A percentile compares a stretch with the other conserved stretches of the same genome.
phyloP scores from a whole-genome alignment of 768 basidiomycete genomes.

The Trametes cubensis region DNA sequence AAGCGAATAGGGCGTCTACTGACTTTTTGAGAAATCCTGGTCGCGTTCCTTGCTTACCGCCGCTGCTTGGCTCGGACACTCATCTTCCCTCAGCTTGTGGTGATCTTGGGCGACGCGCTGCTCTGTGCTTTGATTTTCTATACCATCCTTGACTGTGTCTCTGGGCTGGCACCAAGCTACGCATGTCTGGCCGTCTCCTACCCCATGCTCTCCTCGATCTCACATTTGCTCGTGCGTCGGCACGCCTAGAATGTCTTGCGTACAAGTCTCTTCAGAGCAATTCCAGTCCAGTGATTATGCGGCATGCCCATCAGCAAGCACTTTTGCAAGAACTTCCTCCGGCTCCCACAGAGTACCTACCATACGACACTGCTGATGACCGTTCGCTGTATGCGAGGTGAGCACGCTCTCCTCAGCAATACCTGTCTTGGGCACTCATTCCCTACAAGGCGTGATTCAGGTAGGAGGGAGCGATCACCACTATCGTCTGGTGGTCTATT shows the following conservation, averaged over 20 bases:
- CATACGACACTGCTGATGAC: neutral
- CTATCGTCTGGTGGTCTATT: conserved; percentile 4
- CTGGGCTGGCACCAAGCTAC: too few relatives aligned
- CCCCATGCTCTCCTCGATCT: conserved; percentile 28
- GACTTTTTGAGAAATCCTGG: too few relatives aligned
- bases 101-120: too few relatives aligned
- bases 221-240: conserved; percentile 21
- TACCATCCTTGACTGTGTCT: too few relatives aligned
- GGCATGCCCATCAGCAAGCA: conserved; percentile 13
- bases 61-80: too few relatives aligned
- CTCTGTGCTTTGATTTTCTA: neutral
- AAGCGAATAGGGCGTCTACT: neutral
- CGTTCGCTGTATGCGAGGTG: conserved; percentile 16
- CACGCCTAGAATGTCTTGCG: conserved; percentile 14
- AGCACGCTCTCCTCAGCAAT: neutral
- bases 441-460: neutral
- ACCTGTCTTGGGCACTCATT: neutral
- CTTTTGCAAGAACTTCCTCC: neutral
- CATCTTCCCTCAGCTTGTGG: too few relatives aligned
- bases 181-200: conserved; percentile 22
- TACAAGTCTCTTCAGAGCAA: neutral
- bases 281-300: neutral
- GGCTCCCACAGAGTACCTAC: neutral
- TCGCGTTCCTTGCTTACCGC: too few relatives aligned
- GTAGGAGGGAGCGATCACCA: neutral